Percentiles rank a stretch among this genome's conserved stretches.
phyloP scores from a whole-genome alignment of 495 filamentous ascomycete species.

The Aspergillus egyptiacus region DNA sequence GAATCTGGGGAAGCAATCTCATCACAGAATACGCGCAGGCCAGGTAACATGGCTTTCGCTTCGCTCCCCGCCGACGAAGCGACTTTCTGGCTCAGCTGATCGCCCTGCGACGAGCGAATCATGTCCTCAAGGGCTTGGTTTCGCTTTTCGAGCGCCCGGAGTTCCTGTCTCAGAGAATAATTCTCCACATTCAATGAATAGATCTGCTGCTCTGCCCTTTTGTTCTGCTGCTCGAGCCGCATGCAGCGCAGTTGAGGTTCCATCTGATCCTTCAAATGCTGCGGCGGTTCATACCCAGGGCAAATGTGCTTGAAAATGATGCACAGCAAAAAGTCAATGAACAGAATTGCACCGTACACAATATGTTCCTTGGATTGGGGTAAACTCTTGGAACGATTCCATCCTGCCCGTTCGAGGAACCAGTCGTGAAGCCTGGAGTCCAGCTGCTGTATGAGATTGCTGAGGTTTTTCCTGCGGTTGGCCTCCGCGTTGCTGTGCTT shows the following conservation, averaged over 20 bases:
- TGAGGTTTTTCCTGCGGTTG: conserved; percentile 41
- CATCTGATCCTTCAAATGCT: conserved; percentile 36
- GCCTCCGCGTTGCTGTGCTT: conserved; percentile 45
- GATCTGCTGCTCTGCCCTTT: conserved; percentile 38
- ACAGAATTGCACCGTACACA: conserved; percentile 39
- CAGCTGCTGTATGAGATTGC: conserved; percentile 39
- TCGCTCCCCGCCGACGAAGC: conserved; percentile 29
- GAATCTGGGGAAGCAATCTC: conserved; percentile 31
- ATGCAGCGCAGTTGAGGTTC: conserved; percentile 41
- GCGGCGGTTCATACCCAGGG: conserved; percentile 37
- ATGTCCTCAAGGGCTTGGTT: conserved; percentile 38
- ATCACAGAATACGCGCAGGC: conserved; percentile 37
- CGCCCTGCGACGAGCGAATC: conserved; percentile 38
- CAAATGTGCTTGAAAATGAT: conserved; percentile 39
- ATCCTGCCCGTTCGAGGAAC: conserved; percentile 42
- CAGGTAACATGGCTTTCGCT: conserved; percentile 34
- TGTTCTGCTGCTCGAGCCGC: conserved; percentile 37
- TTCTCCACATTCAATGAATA: conserved; percentile 35
- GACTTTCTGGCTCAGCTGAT: conserved; percentile 25
- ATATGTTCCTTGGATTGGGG: conserved; percentile 46
- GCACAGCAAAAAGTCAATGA: conserved; percentile 40
- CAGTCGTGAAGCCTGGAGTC: conserved; percentile 38
- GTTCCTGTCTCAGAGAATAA: conserved; percentile 36
- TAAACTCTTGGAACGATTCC: conserved; percentile 42
- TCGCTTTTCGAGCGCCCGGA: conserved; percentile 27